These are phyloP conservation scores for Candida ovalis DNA, from an alignment of 805 yeast genomes.

Conservation along the genomic window DNA sequence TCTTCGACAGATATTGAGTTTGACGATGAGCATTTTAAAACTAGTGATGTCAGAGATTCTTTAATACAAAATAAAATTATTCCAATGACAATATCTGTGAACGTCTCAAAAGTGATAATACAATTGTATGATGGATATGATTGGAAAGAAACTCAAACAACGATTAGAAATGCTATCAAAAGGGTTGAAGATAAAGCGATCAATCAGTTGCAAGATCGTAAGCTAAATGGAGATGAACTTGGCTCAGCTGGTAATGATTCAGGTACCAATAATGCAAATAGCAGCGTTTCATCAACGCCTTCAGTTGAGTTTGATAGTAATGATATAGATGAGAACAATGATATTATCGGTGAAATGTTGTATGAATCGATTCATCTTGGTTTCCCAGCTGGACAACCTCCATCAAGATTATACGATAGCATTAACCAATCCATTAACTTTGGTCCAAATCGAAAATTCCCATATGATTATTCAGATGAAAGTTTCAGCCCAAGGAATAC, in stretches of 20 bases:
- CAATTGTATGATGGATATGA: slow-evolving; percentile 87
- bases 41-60: slow-evolving; percentile 2
- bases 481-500: slow-evolving; percentile 10
- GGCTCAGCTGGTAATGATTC: neutral
- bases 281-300: neutral
- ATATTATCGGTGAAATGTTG: slow-evolving; percentile 54
- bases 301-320: slow-evolving; percentile 7
- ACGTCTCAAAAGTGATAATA: slow-evolving; percentile 38
- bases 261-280: neutral
- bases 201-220: slow-evolving; percentile 6
- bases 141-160: slow-evolving; percentile 73
- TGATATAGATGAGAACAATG: slow-evolving; percentile 21
- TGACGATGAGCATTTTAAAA: slow-evolving; percentile 22
- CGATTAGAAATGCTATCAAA: slow-evolving; percentile 62
- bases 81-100: slow-evolving; percentile 31
- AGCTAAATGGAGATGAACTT: neutral
- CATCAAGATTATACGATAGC: slow-evolving; percentile 42
- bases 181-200: slow-evolving; percentile 50
- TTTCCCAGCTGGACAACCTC: slow-evolving; percentile 44
- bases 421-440: slow-evolving; percentile 43
- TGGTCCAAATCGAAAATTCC: neutral
- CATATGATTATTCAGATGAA: slow-evolving; percentile 3
- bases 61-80: slow-evolving; percentile 8
- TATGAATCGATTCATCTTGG: slow-evolving; percentile 80
- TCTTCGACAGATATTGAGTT: slow-evolving; percentile 13